Percentiles rank a stretch among this genome's conserved stretches.
phyloP scores from a whole-genome alignment of 2,329 filamentous ascomycete genomes.

The Aspergillus fumigatus region DNA sequence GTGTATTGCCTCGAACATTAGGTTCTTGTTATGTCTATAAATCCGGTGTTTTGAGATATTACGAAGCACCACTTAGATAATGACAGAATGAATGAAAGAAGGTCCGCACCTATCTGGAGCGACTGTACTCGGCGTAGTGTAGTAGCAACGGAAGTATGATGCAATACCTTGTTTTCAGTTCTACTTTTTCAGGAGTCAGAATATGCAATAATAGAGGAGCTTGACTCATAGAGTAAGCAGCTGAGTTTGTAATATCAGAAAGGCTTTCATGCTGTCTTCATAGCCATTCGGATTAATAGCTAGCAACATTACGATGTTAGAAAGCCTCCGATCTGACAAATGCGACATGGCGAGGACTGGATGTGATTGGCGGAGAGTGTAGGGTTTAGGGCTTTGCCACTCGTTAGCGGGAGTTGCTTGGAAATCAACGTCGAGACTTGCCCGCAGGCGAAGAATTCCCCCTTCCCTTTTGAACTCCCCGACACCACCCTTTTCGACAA shows the following conservation, averaged over 20 bases:
- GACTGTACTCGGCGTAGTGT: not conserved
- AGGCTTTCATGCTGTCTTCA: not conserved
- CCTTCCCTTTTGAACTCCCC: constrained; percentile 28
- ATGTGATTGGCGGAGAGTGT: constrained; percentile 26
- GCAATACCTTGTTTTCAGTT: not conserved
- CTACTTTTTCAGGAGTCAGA: not conserved
- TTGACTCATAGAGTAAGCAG: not conserved
- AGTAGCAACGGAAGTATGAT: not conserved
- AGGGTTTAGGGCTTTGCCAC: constrained; percentile 43
- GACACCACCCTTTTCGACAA: constrained; percentile 33
- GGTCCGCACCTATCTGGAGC: constrained; percentile 7
- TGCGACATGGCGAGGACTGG: constrained; percentile 10
- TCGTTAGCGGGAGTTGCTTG: constrained; percentile 38
- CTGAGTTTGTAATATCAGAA: not conserved
- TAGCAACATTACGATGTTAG: not conserved
- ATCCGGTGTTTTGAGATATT: constrained; percentile 6
- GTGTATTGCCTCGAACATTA: constrained; percentile 11
- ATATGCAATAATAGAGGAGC: not conserved
- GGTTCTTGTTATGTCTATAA: constrained; percentile 20
- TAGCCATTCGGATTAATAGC: not conserved
- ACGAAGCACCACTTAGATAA: constrained; percentile 17
- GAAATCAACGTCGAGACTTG: constrained; percentile 37
- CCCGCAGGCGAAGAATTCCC: constrained; percentile 16
- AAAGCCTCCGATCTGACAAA: constrained; percentile 20
- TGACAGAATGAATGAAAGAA: constrained; percentile 13